Conservation (phyloP, 2,329 filamentous ascomycete species). For the Ceratocystis eucalypticola region DNA sequence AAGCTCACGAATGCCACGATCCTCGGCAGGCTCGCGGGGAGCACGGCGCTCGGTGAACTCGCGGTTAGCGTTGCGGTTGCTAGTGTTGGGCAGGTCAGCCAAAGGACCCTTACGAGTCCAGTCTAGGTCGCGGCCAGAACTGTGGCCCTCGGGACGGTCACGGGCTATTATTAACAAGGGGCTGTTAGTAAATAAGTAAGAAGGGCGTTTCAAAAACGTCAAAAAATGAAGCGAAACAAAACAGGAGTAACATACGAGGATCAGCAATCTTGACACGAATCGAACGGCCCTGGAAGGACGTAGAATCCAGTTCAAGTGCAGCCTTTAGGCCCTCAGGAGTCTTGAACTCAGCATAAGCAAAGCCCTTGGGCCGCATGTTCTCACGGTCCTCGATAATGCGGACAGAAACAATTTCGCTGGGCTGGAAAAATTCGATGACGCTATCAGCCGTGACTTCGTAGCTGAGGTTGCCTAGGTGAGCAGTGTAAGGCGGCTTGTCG, state of each 20-base stretch:
- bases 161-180: constrained; percentile 5
- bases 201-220: background rate
- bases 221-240: background rate
- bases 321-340: constrained; percentile 81
- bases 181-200: background rate
- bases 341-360: constrained; percentile 92
- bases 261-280: constrained; percentile 94
- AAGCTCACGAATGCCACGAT: constrained; percentile 68
- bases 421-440: constrained; percentile 72
- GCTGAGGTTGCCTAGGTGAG: constrained; percentile 89
- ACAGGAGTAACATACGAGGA: constrained; percentile 56
- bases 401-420: constrained; percentile 76
- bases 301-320: constrained; percentile 70
- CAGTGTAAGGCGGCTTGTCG: constrained; percentile 85
- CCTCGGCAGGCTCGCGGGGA: constrained; percentile 44
- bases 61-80: constrained; percentile 28
- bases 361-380: constrained; percentile 88
- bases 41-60: constrained; percentile 43
- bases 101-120: constrained; percentile 91
- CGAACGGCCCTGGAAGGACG: constrained; percentile 72
- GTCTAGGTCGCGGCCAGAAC: constrained; percentile 66
- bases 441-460: constrained; percentile 81
- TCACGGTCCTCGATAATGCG: constrained; percentile 95
- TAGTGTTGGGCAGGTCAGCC: constrained; percentile 48
- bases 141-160: constrained; percentile 29